Percentiles rank a stretch among this genome's conserved stretches.
Conservation (phyloP, 192 early-diverging fungal genomes). For the Coemansia sp. region DNA sequence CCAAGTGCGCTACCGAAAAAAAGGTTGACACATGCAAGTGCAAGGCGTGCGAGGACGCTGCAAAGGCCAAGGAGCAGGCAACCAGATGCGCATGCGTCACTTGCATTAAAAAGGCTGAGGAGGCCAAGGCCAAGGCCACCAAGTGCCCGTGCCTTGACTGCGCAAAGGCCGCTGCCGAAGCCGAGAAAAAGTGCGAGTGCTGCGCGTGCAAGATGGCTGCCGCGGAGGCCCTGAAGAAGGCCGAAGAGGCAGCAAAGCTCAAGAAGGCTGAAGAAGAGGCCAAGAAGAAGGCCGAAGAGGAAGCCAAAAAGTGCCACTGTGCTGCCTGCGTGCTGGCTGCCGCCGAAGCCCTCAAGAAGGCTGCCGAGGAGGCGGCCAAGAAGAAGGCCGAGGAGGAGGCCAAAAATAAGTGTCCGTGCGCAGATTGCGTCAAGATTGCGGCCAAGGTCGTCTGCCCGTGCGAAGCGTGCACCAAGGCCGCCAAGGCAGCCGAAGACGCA, state of each 20-base stretch:
- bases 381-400: slow-evolving; percentile 14
- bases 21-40: slow-evolving; percentile 36
- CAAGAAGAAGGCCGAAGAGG: slow-evolving; percentile 18
- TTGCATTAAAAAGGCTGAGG: slow-evolving; percentile 40
- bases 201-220: slow-evolving; percentile 22
- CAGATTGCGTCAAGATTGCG: slow-evolving; percentile 3
- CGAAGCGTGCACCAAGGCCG: slow-evolving; percentile 7
- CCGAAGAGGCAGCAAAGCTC: slow-evolving; percentile 1
- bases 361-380: slow-evolving; percentile 10
- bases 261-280: slow-evolving; percentile 6
- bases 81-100: slow-evolving; percentile 30
- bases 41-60: slow-evolving; percentile 36
- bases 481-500: slow-evolving; percentile 10
- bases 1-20: slow-evolving; percentile 42
- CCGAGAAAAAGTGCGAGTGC: slow-evolving; percentile 29
- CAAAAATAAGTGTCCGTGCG: slow-evolving; percentile 21
- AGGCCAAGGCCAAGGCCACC: slow-evolving; percentile 37
- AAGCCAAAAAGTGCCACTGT: slow-evolving; percentile 17
- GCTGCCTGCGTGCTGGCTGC: slow-evolving; percentile 7
- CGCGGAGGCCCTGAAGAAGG: slow-evolving; percentile 23
- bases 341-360: neutral
- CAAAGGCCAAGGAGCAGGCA: slow-evolving; percentile 34
- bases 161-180: slow-evolving; percentile 28
- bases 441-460: slow-evolving; percentile 7
- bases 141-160: slow-evolving; percentile 35